Evolutionary conservation across 202 grass and related monocot genomes (phyloP), one percentile per base, ranked within the genome.

Genomic region (Schoenoplectus tabernaemontani): DNA sequence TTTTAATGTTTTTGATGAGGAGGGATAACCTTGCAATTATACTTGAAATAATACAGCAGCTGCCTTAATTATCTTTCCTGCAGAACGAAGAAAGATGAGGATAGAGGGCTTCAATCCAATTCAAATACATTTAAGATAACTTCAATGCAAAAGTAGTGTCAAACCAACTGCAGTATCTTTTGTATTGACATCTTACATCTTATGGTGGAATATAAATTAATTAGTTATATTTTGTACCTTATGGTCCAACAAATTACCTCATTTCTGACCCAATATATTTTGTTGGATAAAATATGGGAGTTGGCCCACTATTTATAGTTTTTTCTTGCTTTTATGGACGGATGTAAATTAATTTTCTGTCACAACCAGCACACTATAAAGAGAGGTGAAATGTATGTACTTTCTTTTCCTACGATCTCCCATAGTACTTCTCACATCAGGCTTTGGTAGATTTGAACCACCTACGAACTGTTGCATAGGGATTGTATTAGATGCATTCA

Each of bases 401-500:
- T 99, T 99, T 86, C 96, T 91, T 81, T 99, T 99, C 85, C 96
- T 95, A 82, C 84, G 87, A 83, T 89, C 92, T 77, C 89, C 91
- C 91, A 95, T 95, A 74, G 84, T 75, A 86, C 88, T 99, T 87
- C 96, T 91, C 54, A 86, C 88, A 79, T 90, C 89, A 53, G 48
- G 76, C 86, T 95, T 98, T 5, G 75, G 59, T 61, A 95, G 69
- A 78, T 89, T 86, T 67, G 87, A 86, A n/a, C 88, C 86, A 51
- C 93, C 83, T 28, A 83, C 80, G 93, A 99, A 99, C 81, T 99
- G 78, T 33, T 61, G 92, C 96, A 93, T 88, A 7, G 96, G 86
- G 66, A 87, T 78, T 56, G 83, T 80, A 48, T 17, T 64, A 87
- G 91, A 86, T 59, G 81, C 88, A 90, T 79, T 82, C 44, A 32